Evolutionary conservation across 805 yeast species (phyloP), one percentile per base, ranked within the genome.

Genomic region (Brettanomyces naardenensis): DNA sequence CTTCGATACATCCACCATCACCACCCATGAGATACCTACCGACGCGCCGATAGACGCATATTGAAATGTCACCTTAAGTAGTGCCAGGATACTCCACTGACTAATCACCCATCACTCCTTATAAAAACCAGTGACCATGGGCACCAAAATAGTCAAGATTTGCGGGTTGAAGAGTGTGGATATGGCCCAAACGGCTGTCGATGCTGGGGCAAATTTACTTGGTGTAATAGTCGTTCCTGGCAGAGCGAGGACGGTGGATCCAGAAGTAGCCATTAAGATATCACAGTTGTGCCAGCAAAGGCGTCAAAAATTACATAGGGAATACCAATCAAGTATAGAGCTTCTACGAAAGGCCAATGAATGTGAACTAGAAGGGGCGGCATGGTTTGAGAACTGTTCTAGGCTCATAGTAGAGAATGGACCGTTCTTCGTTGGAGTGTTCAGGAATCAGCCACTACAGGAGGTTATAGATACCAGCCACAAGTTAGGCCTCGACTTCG

Each of bases 181-280:
- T 33, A 85, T 85, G 0, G 97, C 96, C 0, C 43, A 59, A n/a
- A 52, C 49, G 4, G 96, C 96, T 0, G 60, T 88, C 0, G 73
- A 71, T 0, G 44, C 65, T 5, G 94, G 94, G 0, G 89, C 97
- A 0, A 74, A 82, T 45, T 56, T 86, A 29, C 50, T 90, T 2
- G 98, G 98, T 1, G 75, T 85, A 47, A 92, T 92, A 21, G 57
- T 92, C 54, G 97, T 88, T 2, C 97, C 97, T 0, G 72, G 72
- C 18, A 64, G 95, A 40, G 71, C 73, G 28, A 71, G 98, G 38
- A 85, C 95, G 0, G 71, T 87, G 2, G 64, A 65, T 20, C 51
- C 54, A 1, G 61, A 47, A 1, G 56, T 55, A 3, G 89, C 87
- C 0, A 47, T 43, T 31, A 51, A 56, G 19, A 75, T 83, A 6